These are phyloP conservation scores for Ciborinia camelliae DNA, from an alignment of 2,329 filamentous ascomycete species.

Conservation along the genomic window DNA sequence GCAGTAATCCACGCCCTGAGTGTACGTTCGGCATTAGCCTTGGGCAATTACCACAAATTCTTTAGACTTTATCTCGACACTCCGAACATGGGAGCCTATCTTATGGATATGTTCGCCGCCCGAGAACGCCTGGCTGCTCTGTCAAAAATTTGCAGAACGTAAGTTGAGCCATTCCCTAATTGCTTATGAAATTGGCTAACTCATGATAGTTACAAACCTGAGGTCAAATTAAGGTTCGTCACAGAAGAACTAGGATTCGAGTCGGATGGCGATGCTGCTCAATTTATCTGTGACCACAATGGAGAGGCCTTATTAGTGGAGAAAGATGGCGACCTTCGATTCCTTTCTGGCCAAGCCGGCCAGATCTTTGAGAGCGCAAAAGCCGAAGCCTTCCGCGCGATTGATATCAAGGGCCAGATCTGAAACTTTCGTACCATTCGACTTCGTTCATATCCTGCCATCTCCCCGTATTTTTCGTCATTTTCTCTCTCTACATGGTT, in stretches of 20 bases:
- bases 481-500: slow-evolving; percentile 19
- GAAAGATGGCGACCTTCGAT: slow-evolving; percentile 67
- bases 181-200: slow-evolving; percentile 45
- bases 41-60: slow-evolving; percentile 97
- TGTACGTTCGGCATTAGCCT: slow-evolving; percentile 84
- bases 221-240: slow-evolving; percentile 84
- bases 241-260: slow-evolving; percentile 96
- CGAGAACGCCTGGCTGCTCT: slow-evolving; percentile 89
- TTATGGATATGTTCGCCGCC: slow-evolving; percentile 98
- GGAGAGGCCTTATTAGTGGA: slow-evolving; percentile 75
- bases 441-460: slow-evolving; percentile 19
- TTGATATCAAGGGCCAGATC: slow-evolving; percentile 98
- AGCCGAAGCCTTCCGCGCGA: slow-evolving; percentile 71
- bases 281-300: slow-evolving; percentile 82
- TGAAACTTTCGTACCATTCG: slow-evolving; percentile 40
- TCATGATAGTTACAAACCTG: slow-evolving; percentile 76
- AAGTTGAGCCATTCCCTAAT: slow-evolving; percentile 44
- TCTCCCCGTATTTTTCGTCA: slow-evolving; percentile 17
- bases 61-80: slow-evolving; percentile 94
- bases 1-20: slow-evolving; percentile 87
- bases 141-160: slow-evolving; percentile 93
- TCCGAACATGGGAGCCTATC: slow-evolving; percentile 94
- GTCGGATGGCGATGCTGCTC: slow-evolving; percentile 82
- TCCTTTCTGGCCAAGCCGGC: slow-evolving; percentile 71
- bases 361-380: slow-evolving; percentile 71